Conservation (phyloP, 306 rosid species). For the Trifolium dubium region DNA sequence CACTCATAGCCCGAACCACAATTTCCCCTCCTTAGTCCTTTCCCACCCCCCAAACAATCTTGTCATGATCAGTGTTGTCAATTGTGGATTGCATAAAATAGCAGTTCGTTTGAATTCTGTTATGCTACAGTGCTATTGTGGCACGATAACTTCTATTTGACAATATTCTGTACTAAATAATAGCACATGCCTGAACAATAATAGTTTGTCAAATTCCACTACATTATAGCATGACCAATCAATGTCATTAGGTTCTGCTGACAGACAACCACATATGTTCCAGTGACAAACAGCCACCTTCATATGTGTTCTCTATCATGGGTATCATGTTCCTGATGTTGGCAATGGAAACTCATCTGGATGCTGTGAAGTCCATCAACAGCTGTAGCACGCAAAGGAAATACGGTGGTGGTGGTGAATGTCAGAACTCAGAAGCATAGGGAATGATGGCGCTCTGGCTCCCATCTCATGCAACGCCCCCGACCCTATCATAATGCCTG, state of each 20-base stretch:
- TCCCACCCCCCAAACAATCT: background rate
- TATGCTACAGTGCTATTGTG: background rate
- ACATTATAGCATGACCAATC: background rate
- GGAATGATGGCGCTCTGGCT: conserved; percentile 4
- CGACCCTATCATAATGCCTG: no score
- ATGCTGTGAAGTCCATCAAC: background rate
- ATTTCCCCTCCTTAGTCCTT: conserved; percentile 2
- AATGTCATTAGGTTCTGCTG: conserved; percentile 6
- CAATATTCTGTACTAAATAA: background rate
- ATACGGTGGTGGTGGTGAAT: background rate
- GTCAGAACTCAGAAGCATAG: background rate
- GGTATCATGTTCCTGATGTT: background rate
- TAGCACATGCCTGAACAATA: background rate
- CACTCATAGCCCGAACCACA: background rate
- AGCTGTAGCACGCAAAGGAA: background rate
- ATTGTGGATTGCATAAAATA: background rate
- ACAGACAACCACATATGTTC: conserved; percentile 5
- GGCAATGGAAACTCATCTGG: conserved; percentile 1
- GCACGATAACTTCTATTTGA: background rate
- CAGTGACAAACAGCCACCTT: background rate
- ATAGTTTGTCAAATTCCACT: background rate
- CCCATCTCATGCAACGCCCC: background rate
- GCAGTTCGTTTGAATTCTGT: background rate
- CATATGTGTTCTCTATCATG: background rate
- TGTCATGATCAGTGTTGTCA: background rate